Percentiles rank a stretch among this genome's conserved stretches.
These are phyloP conservation scores for Avena atlantica DNA, from an alignment of 176 grass and related monocot genomes.

Conservation along the genomic window DNA sequence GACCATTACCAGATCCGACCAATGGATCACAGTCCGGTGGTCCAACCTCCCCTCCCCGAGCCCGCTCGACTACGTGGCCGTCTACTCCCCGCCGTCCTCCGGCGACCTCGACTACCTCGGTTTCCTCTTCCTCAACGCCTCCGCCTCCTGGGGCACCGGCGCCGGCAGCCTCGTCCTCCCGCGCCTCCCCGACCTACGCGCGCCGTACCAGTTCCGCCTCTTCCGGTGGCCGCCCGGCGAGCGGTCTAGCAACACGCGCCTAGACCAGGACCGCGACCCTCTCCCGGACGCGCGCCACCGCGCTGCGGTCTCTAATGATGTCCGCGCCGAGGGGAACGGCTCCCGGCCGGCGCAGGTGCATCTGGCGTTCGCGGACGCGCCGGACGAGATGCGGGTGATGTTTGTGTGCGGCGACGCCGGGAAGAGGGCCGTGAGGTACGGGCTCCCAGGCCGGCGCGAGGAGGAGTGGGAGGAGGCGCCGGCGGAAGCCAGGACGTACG, in stretches of 20 bases:
- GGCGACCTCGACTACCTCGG: conserved; percentile 75
- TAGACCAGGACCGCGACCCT: conserved; percentile 73
- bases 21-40: conserved; percentile 62
- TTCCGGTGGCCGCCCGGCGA: conserved; percentile 72
- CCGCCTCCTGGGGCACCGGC: conserved; percentile 58
- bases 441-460: conserved; percentile 22
- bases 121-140: conserved; percentile 86
- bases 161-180: conserved; percentile 63
- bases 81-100: conserved; percentile 88
- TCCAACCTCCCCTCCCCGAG: conserved; percentile 56
- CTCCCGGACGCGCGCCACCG: conserved; percentile 63
- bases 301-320: conserved; percentile 58
- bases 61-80: conserved; percentile 77
- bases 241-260: conserved; percentile 51
- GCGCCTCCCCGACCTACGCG: conserved; percentile 63
- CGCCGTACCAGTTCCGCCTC: conserved; percentile 81
- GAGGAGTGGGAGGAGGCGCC: conserved; percentile 57
- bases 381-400: conserved; percentile 86
- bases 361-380: conserved; percentile 72
- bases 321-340: conserved; percentile 46
- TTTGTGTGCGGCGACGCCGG: conserved; percentile 71
- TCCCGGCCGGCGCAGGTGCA: conserved; percentile 69
- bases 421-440: conserved; percentile 71
- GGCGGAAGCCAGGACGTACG: conserved; percentile 48
- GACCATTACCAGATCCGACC: conserved; percentile 51